phyloP scores from a whole-genome alignment of 106 monocot species.

The Dendrobium officinale region DNA sequence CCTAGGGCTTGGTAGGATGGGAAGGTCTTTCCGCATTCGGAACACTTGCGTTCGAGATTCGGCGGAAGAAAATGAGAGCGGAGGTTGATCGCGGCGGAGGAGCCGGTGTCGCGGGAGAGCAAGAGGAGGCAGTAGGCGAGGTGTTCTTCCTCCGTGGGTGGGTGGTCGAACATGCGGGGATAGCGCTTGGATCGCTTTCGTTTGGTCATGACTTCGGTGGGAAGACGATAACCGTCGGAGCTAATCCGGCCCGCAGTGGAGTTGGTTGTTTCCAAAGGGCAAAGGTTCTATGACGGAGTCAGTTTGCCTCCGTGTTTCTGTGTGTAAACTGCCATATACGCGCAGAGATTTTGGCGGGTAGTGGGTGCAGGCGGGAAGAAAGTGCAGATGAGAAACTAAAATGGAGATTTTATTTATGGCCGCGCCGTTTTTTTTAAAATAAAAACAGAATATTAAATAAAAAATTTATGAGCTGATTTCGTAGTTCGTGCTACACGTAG shows the following conservation, averaged over 20 bases:
- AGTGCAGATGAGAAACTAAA: too few species aligned
- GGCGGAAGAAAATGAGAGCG: background rate
- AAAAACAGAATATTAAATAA: too few species aligned
- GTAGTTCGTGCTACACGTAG: too few species aligned
- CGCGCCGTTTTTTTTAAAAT: too few species aligned
- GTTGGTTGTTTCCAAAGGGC: background rate
- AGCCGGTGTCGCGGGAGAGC: background rate
- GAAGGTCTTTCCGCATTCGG: conserved; percentile 43
- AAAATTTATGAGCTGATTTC: too few species aligned
- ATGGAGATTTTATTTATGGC: too few species aligned
- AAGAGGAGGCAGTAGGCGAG: conserved; percentile 2
- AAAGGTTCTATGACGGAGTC: background rate
- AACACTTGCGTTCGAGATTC: background rate
- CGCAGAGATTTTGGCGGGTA: too few species aligned
- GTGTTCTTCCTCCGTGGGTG: background rate
- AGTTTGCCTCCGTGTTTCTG: too few species aligned
- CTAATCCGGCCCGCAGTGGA: background rate
- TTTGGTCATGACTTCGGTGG: background rate
- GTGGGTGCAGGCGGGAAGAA: too few species aligned
- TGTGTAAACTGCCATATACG: too few species aligned
- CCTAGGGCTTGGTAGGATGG: conserved; percentile 52
- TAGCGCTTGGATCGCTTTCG: background rate
- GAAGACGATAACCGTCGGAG: background rate
- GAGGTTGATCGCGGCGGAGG: background rate
- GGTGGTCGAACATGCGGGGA: background rate